phyloP scores from a whole-genome alignment of 2,329 filamentous ascomycete species.

The Berkeleyomyces basicola region DNA sequence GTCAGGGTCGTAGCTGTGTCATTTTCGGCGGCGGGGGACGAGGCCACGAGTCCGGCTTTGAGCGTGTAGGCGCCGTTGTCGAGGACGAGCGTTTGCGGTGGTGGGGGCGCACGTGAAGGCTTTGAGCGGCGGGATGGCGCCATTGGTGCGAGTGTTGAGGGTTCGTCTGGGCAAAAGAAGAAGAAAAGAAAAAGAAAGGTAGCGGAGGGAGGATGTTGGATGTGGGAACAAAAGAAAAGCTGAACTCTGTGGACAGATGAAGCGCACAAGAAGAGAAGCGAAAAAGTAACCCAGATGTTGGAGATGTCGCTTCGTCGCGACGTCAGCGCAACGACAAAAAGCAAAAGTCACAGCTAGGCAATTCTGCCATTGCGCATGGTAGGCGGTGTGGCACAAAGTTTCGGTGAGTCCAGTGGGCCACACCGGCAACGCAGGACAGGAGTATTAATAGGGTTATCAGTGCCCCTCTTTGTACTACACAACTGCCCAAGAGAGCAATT shows the following conservation, averaged over 20 bases:
- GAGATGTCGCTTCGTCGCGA: not conserved
- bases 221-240: no score
- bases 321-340: not conserved
- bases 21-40: conserved; percentile 27
- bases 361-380: not conserved
- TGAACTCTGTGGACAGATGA: not conserved
- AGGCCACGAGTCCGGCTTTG: conserved; percentile 63
- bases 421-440: no score
- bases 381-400: not conserved
- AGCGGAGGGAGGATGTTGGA: not conserved
- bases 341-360: not conserved
- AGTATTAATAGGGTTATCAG: not conserved
- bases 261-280: not conserved
- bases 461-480: not conserved
- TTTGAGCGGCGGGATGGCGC: conserved; percentile 36
- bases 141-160: conserved; percentile 20
- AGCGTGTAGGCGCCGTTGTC: conserved; percentile 88
- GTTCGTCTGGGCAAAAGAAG: not conserved
- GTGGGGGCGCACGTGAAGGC: conserved; percentile 32
- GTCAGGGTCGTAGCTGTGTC: conserved; percentile 15
- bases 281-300: no score
- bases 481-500: not conserved
- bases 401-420: no score
- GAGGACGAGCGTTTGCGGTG: conserved; percentile 59
- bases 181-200: not conserved